Evolutionary conservation across 805 yeast species (phyloP), one percentile per base, ranked within the genome.

Genomic region (Groenewaldozyma tartarivorans): DNA sequence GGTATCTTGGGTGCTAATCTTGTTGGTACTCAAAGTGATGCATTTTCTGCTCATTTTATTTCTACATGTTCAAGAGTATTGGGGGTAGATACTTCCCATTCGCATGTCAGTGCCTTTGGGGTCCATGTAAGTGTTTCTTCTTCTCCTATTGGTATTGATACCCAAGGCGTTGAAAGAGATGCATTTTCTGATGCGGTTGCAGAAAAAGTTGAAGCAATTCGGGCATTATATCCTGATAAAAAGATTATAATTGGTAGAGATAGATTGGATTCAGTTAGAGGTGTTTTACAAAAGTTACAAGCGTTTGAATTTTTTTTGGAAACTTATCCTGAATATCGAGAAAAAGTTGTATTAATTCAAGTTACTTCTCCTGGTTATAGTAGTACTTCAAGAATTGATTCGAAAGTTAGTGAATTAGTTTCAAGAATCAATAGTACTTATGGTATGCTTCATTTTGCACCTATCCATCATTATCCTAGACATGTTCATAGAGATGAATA

Each of bases 231-330:
- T 43, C 61, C 58, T 2, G 65, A 61, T 48, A 58, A 62, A 46
- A 83, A 80, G 58, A 76, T 92, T 48, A 83, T 92, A 50, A 81
- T 92, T 32, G 98, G 98, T 22, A 77, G 98, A 58, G 99, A 92
- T 58, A 68, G 97, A 45, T 71, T 92, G 45, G 97, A 92, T 58
- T 66, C 81, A 6, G 95, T 90, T 17, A 76, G 95, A 46, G 97
- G 98, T 24, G 95, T 92, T 21, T 77, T 84, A 3, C 97, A 92
- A 62, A 92, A 92, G 60, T 64, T 92, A 30, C 81, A 86, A 60
- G 96, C 96, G 0, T 88, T 81, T 61, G 95, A 85, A 54, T 75
- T 78, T 64, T 85, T 92, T 49, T 67, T 92, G 48, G 84, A 81
- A 44, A 78, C 83, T 83, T 87, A 79, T 52, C 98, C 99, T 1